Conservation (phyloP, 208 protist genomes). For the Plasmodiophora brassicae region DNA sequence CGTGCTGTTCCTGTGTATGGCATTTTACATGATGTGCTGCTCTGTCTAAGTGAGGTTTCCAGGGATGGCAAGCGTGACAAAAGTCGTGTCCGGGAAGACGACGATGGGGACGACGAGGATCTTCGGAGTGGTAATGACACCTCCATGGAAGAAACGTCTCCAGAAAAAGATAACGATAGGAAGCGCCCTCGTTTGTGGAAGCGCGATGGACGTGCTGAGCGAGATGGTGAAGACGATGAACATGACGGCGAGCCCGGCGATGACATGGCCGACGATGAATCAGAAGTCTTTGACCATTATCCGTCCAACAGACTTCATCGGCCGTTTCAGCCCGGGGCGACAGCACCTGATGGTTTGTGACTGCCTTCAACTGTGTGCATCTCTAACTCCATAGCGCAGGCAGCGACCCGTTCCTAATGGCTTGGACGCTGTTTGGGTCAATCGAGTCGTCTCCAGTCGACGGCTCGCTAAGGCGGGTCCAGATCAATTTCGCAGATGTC, state of each 20-base stretch:
- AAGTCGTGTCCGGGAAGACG: not conserved
- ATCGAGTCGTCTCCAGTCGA: not conserved
- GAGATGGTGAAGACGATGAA: not conserved
- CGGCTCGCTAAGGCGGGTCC: not conserved
- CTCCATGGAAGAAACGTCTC: not conserved
- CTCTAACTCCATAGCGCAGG: not conserved
- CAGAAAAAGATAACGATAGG: too few relatives aligned
- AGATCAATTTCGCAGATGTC: slow-evolving; percentile 13
- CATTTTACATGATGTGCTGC: too few relatives aligned
- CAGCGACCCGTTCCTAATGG: not conserved
- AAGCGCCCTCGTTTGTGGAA: not conserved
- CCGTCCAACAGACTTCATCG: not conserved
- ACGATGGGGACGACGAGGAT: not conserved
- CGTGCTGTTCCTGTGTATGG: too few relatives aligned
- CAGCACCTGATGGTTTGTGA: not conserved
- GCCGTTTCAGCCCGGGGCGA: not conserved
- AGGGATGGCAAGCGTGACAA: not conserved
- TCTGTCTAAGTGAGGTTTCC: too few relatives aligned
- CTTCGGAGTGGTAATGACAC: not conserved
- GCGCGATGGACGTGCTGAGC: not conserved
- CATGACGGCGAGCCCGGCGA: not conserved
- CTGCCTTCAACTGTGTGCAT: not conserved
- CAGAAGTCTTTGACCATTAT: not conserved
- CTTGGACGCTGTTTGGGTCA: not conserved
- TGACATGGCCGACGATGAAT: not conserved